Base-by-base conservation (phyloP, 768 basidiomycete genomes). In the Zangia roseola region DNA sequence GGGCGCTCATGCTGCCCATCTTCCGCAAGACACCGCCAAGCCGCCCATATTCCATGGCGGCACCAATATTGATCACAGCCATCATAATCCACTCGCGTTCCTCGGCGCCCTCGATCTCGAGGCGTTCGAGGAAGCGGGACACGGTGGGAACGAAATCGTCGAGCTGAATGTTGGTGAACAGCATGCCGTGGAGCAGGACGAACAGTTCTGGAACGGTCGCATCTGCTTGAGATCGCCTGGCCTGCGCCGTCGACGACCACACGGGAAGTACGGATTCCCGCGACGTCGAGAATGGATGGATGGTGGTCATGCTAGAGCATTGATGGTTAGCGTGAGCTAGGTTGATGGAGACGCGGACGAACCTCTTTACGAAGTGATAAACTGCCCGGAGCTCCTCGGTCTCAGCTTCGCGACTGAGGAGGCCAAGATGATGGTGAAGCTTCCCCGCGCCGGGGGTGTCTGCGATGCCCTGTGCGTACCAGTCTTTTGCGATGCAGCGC, bases 331-430 rank as follows among this genome's bases (percentile, higher is more conserved):
- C 4, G 38, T 55, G 4, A 43, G 43, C 31, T 19, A 10, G n/a
- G 37, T 1, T 21, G 19, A 45, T 3, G 2, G 41, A 12, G 8
- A 42, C 0, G 28, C 5, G 2, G 4, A 66, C 82, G 36, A 23
- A 94, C 94, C 94, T 95, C 71, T 97, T 97, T 8, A 84, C 80
- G 55, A 94, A 97, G 63, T 99, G 97, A 63, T 99, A 97, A 5
- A 97, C 78, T 0, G 85, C 86, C 10, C 88, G 76, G 16, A 93
- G 66, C 54, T 95, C 94, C 56, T 97, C 88, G 2, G 79, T 79
- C 53, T 88, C 86, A 19, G 81, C 82, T 63, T 95, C 93, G 21
- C 90, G 78, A 57, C 88, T 88, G 37, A 99, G 76, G 54, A 95
- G 66, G 3, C 94, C 97, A 13, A 99, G 70, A 60, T 97, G 92